These are phyloP conservation scores for Serpula lacrymans DNA, from an alignment of 768 basidiomycete species.

Conservation along the genomic window DNA sequence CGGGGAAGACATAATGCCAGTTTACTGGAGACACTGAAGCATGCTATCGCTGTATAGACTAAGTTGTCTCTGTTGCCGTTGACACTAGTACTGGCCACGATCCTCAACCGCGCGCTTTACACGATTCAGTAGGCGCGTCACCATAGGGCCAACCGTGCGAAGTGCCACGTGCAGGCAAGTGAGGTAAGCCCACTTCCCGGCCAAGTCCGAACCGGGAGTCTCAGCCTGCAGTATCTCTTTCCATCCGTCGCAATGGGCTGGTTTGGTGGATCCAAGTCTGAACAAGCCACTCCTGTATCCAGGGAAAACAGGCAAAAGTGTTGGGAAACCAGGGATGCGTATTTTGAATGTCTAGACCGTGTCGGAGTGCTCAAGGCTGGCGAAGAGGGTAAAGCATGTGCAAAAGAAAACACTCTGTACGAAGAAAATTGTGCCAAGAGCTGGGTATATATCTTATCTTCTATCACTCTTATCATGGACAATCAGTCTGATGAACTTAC, in stretches of 20 bases:
- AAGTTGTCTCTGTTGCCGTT: too few species aligned
- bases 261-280: constrained; percentile 36
- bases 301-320: constrained; percentile 74
- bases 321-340: constrained; percentile 82
- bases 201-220: too few species aligned
- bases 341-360: constrained; percentile 81
- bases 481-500: background rate
- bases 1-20: too few species aligned
- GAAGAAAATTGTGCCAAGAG: constrained; percentile 79
- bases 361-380: constrained; percentile 70
- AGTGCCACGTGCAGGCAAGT: too few species aligned
- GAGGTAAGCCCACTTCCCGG: too few species aligned
- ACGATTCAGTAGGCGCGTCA: too few species aligned
- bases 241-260: constrained; percentile 21
- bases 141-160: too few species aligned
- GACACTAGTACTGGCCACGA: too few species aligned
- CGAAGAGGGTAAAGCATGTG: constrained; percentile 62
- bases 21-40: too few species aligned
- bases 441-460: constrained; percentile 59
- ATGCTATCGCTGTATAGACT: too few species aligned
- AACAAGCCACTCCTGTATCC: constrained; percentile 40
- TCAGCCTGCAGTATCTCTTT: constrained; percentile 3
- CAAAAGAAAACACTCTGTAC: constrained; percentile 54
- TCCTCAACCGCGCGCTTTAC: too few species aligned
- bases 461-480: constrained; percentile 2